Evolutionary conservation across 225 moss, liverwort and hornwort species (phyloP), one percentile per base, ranked within the genome.

Genomic region (Pleurozium schreberi): DNA sequence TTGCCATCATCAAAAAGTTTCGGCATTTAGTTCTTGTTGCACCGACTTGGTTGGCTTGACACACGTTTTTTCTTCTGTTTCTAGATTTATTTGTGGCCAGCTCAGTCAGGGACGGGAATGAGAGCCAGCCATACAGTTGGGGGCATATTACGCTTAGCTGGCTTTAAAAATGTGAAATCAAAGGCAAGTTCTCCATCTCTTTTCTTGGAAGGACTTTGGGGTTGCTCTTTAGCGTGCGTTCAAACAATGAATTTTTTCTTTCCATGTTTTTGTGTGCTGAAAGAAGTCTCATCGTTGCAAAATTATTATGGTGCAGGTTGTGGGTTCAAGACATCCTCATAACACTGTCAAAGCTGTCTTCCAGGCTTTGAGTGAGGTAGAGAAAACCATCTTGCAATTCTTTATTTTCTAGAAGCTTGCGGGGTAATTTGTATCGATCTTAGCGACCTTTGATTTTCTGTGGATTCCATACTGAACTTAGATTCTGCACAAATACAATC

Each of bases 311-410:
- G 43, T 90, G 90, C 94, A 96, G 96, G 92, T 97, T 55, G 93
- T 98, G 75, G 98, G 98, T 86, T 98, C 97, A 68, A 94, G 98
- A 84, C 95, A 98, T 95, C 96, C 98, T 83, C 93, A 96, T 60
- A 98, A 98, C 89, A 98, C 97, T 28, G 97, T 98, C 53, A 98
- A 97, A 91, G 98, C 98, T 82, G 97, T 98, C 45, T 98, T 98
- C 77, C 91, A 98, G 87, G 94, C 98, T 79, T 90, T 97, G 88
- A 96, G 96, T 92, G 97, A 98, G 95, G 96, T 96, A 76, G 62
- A 85, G 81, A 40, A 86, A 65, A 68, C 84, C 49, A 76, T 31
- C 79, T 75, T 86, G 36, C 85, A 74, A 40, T 83, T 74, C 60
- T 76, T 58, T 43, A 53, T 75, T n/a, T 83, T 86, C 81, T 52